Evolutionary conservation across 2,329 filamentous ascomycete genomes (phyloP), one percentile per base, ranked within the genome.

Genomic region (Fusarium temperatum): DNA sequence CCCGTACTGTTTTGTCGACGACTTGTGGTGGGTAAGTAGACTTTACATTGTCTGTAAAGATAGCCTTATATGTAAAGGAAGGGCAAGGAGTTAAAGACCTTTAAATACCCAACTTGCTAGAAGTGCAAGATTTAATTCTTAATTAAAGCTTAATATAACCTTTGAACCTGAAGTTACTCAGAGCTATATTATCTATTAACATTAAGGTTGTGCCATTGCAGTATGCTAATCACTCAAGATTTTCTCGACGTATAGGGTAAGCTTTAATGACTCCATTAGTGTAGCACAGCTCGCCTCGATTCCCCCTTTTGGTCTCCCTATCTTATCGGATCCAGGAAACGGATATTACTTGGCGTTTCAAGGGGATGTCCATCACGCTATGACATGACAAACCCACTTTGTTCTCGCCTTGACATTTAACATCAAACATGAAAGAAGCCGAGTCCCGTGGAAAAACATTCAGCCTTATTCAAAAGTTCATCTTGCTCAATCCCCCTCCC

Each of bases 281-380:
- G n/a, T n/a, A n/a, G n/a, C n/a, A 7, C 9, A 11, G 20, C 53
- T 51, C 30, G 55, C 24, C 28, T 50, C 30, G 1, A 12, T 36
- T 24, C 14, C 56, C 56, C 24, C 9, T 30, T 59, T 38, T 3
- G 9, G 24, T 20, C 12, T 2, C 0, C 24, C 11, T 51, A 51
- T 51, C 42, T 51, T 38, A 59, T 51, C 56, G 26, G 10, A 15
- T 18, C 32, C 5, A n/a, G 32, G 32, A 59, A 51, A 51, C 32
- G 26, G 56, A 59, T 24, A 59, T 59, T 59, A 59, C 56, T 59
- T 59, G 56, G 56, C 56, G 56, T 59, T 59, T 51, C 56, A 59
- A 59, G 56, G 56, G 56, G 56, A 51, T 24, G 6, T 13, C 24
- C 15, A 59, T 59, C 32, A 51, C 20, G 32, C 56, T 51, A 51